phyloP scores from a whole-genome alignment of 768 basidiomycete species.

The Hypsizygus marmoreus region DNA sequence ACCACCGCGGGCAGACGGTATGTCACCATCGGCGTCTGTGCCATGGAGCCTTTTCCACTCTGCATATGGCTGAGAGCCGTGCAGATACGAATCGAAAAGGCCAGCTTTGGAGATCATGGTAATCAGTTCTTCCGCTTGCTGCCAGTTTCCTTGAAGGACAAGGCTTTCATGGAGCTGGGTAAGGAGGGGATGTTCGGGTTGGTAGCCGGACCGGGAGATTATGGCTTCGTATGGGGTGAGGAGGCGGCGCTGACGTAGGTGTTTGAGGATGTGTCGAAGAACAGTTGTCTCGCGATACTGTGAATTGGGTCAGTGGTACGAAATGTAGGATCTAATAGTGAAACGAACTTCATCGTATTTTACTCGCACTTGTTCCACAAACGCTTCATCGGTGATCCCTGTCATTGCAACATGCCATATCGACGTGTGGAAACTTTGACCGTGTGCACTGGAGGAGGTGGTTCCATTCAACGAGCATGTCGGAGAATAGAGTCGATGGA shows the following conservation, averaged over 20 bases:
- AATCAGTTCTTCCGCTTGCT: slow-evolving; percentile 56
- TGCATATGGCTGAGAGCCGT: slow-evolving; percentile 57
- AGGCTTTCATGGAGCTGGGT: slow-evolving; percentile 63
- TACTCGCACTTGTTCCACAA: slow-evolving; percentile 54
- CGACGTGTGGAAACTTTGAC: slow-evolving; percentile 73
- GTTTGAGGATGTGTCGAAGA: slow-evolving; percentile 71
- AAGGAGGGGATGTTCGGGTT: slow-evolving; percentile 71
- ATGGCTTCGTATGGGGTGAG: slow-evolving; percentile 65
- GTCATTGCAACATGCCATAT: slow-evolving; percentile 73
- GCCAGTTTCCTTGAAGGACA: slow-evolving; percentile 69
- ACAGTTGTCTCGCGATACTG: slow-evolving; percentile 70
- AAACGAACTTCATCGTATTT: slow-evolving; percentile 66
- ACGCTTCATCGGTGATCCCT: slow-evolving; percentile 57
- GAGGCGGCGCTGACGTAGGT: slow-evolving; percentile 75
- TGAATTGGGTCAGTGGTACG: slow-evolving; percentile 1
- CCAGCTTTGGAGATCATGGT: slow-evolving; percentile 48
- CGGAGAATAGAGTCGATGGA: background rate
- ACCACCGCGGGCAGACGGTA: slow-evolving; percentile 70
- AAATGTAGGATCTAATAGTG: background rate
- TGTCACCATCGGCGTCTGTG: slow-evolving; percentile 64
- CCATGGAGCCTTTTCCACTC: slow-evolving; percentile 63
- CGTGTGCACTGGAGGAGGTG: slow-evolving; percentile 54
- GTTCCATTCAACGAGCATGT: background rate
- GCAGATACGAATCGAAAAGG: slow-evolving; percentile 65
- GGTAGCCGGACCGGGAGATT: slow-evolving; percentile 52